phyloP scores from a whole-genome alignment of 805 yeast species.

The Candida manassasensis region DNA sequence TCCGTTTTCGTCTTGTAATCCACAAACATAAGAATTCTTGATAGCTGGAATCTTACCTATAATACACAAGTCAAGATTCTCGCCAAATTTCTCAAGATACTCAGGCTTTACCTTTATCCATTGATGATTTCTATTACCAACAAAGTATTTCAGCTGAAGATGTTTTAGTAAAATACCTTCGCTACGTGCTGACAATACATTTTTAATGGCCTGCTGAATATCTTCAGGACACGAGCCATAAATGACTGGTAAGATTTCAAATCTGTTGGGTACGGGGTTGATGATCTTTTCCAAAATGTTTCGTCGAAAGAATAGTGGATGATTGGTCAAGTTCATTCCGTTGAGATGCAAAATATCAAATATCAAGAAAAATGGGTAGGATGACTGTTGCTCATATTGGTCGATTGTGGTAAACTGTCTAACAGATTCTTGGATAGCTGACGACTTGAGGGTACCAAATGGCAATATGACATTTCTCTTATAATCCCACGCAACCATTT shows the following conservation, averaged over 20 bases:
- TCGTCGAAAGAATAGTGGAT: conserved; percentile 55
- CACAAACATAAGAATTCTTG: conserved; percentile 73
- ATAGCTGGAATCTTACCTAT: conserved; percentile 75
- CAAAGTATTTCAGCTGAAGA: conserved; percentile 50
- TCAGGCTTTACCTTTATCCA: conserved; percentile 95
- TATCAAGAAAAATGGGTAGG: conserved; percentile 54
- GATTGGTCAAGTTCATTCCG: conserved; percentile 53
- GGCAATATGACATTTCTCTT: conserved; percentile 55
- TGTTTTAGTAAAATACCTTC: conserved; percentile 84
- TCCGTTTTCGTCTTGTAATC: conserved; percentile 45
- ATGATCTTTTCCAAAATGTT: conserved; percentile 42
- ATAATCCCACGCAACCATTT: conserved; percentile 85
- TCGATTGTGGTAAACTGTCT: conserved; percentile 35
- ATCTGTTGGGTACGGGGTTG: conserved; percentile 40
- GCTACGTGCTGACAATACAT: conserved; percentile 56
- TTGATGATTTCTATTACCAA: conserved; percentile 47
- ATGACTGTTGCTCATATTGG: conserved; percentile 26
- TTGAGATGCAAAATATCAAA: conserved; percentile 75
- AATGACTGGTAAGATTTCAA: conserved; percentile 44
- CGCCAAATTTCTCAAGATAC: conserved; percentile 80
- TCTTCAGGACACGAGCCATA: conserved; percentile 44
- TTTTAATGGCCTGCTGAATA: conserved; percentile 50
- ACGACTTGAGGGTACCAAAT: conserved; percentile 72
- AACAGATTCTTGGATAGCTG: conserved; percentile 54
- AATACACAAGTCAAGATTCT: conserved; percentile 72